Evolutionary conservation across 305 asterid genomes (phyloP), one percentile per base, ranked within the genome.

Genomic region (Andrographis paniculata): DNA sequence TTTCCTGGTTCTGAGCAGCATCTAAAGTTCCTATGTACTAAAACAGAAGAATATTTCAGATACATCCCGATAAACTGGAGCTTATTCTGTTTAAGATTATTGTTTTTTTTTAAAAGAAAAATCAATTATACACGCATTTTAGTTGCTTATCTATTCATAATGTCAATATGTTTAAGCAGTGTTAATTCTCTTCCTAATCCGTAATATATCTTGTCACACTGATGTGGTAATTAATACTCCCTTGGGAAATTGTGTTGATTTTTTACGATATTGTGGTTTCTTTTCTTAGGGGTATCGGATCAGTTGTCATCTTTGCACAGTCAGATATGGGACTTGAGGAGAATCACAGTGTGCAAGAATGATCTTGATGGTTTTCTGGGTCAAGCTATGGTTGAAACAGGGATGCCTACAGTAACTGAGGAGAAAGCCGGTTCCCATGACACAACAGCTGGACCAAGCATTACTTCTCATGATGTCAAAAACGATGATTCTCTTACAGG

Each of bases 231-330:
- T n/a, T n/a, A n/a, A n/a, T n/a, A n/a, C n/a, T n/a, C n/a, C 30
- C 8, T 4, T 8, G 8, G 30, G 8, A 24, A 4, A 3, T 31
- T 36, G 41, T 30, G 33, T 45, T 1, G 38, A 42, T 14, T 46
- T n/a, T 22, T 44, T 31, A n/a, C n/a, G 23, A n/a, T 58, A 40
- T 30, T 54, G 61, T 22, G 28, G 35, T 52, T 17, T 53, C 40
- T 45, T 50, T 66, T 50, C 59, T 44, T 80, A 91, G 99, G 87
- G 49, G 56, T 77, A 65, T 72, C 95, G 9, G 48, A 20, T 37
- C 82, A 67, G 63, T 70, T 91, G 78, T 52, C 64, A 50, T 70
- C 85, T 63, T 61, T 83, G 69, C 82, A 75, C 60, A 58, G 71
- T 64, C 76, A 62, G 55, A 58, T 53, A 42, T 53, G 59, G 68